phyloP scores from a whole-genome alignment of 2,329 filamentous ascomycete species.

The Aspergillus awamori region DNA sequence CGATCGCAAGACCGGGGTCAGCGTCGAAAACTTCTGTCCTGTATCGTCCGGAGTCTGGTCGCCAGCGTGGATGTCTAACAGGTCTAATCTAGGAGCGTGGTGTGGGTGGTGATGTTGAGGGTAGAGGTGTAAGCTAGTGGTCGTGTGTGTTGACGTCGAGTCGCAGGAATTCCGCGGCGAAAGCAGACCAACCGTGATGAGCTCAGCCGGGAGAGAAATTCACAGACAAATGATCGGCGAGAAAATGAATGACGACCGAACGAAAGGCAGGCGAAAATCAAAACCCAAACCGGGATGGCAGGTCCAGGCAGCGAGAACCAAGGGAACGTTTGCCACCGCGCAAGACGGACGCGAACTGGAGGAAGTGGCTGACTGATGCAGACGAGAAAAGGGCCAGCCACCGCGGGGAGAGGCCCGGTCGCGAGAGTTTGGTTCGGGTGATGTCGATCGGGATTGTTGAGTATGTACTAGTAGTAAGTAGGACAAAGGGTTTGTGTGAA shows the following conservation, averaged over 20 bases:
- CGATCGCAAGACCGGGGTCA: conserved; percentile 10
- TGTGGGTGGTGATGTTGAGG: background rate
- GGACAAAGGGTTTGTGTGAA: conserved; percentile 8
- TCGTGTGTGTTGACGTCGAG: background rate
- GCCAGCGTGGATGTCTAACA: conserved; percentile 1
- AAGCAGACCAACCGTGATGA: background rate
- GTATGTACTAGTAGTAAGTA: background rate
- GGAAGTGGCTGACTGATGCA: conserved; percentile 18
- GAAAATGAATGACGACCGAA: conserved; percentile 7
- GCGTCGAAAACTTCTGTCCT: background rate
- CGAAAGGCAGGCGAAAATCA: conserved; percentile 10
- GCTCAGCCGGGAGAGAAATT: conserved; percentile 5
- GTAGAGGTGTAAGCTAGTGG: background rate
- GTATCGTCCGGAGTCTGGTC: background rate
- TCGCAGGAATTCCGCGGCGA: conserved; percentile 6
- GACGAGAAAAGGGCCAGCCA: conserved; percentile 22
- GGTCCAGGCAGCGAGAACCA: conserved; percentile 28
- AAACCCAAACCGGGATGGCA: conserved; percentile 22
- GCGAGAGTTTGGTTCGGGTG: conserved; percentile 2
- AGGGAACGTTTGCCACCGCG: conserved; percentile 38
- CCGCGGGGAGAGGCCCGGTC: conserved; percentile 18
- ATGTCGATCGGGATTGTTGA: background rate
- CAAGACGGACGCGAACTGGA: conserved; percentile 26
- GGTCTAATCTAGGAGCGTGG: conserved; percentile 1
- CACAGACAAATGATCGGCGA: conserved; percentile 1